Percentiles rank a stretch among this genome's conserved stretches.
Conservation (phyloP, 2,329 filamentous ascomycete genomes). For the Hypomyces rosellus region DNA sequence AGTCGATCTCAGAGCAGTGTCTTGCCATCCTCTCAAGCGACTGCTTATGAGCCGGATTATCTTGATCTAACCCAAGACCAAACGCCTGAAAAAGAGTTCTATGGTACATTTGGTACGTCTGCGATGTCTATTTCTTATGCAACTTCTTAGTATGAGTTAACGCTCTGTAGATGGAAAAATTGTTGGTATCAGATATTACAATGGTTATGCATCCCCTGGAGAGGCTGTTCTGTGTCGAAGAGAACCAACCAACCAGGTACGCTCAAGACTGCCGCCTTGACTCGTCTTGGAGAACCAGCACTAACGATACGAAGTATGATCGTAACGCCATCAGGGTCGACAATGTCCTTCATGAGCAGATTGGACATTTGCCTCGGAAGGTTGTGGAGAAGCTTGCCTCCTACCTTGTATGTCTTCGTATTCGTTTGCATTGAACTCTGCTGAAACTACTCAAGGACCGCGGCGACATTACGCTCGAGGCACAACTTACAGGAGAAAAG, state of each 20-base stretch:
- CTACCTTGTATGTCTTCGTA: slow-evolving; percentile 53
- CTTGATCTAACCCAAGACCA: slow-evolving; percentile 42
- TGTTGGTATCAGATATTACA: slow-evolving; percentile 54
- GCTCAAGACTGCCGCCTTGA: slow-evolving; percentile 2
- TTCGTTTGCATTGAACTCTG: neutral
- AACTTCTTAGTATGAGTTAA: neutral
- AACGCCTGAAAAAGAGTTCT: slow-evolving; percentile 37
- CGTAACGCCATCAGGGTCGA: slow-evolving; percentile 70
- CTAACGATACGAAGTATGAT: slow-evolving; percentile 47
- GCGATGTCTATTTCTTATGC: neutral
- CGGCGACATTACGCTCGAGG: slow-evolving; percentile 59
- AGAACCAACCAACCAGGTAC: slow-evolving; percentile 57
- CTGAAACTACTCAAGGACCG: slow-evolving; percentile 37
- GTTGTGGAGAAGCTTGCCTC: slow-evolving; percentile 66
- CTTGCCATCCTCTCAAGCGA: neutral
- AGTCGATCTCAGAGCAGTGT: slow-evolving; percentile 11
- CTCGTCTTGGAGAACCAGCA: neutral
- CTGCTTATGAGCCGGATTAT: slow-evolving; percentile 30
- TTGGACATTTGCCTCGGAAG: slow-evolving; percentile 68
- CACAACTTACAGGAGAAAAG: slow-evolving; percentile 60
- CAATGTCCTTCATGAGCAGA: slow-evolving; percentile 68
- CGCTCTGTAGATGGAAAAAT: slow-evolving; percentile 37
- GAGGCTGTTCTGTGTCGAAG: slow-evolving; percentile 58
- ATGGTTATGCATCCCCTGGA: slow-evolving; percentile 53
- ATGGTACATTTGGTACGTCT: slow-evolving; percentile 38